Evolutionary conservation across 208 protist species (phyloP).

Genomic region (Willaertia magna): DNA sequence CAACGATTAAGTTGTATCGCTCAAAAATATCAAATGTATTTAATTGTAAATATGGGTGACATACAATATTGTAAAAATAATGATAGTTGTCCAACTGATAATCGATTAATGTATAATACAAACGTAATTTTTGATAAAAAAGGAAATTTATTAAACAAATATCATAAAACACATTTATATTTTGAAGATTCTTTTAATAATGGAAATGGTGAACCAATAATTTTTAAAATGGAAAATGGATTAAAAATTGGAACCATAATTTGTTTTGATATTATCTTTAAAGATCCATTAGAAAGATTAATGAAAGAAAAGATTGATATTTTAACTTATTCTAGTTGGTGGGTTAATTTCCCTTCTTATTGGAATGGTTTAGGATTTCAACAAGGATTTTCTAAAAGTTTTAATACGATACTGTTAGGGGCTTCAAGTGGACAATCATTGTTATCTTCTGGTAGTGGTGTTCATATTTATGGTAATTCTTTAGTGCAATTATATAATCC

Average conservation of each 20-base stretch:
- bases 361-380: background rate
- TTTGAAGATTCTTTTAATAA: background rate
- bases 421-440: background rate
- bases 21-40: background rate
- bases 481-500: background rate
- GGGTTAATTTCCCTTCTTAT: background rate
- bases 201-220: background rate
- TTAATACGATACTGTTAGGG: background rate
- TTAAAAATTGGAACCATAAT: background rate
- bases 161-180: constrained; percentile 5
- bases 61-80: background rate
- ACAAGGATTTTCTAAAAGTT: background rate
- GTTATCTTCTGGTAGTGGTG: background rate
- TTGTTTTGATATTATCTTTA: constrained; percentile 2
- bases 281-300: background rate
- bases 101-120: background rate
- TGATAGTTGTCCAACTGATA: background rate
- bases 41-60: background rate
- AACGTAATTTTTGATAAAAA: background rate
- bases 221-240: background rate
- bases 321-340: background rate
- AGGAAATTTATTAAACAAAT: background rate
- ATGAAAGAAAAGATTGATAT: background rate
- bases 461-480: background rate
- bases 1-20: background rate